These are phyloP conservation scores for Rhizomucor miehei DNA, from an alignment of 371 early-diverging fungal species.

Conservation along the genomic window DNA sequence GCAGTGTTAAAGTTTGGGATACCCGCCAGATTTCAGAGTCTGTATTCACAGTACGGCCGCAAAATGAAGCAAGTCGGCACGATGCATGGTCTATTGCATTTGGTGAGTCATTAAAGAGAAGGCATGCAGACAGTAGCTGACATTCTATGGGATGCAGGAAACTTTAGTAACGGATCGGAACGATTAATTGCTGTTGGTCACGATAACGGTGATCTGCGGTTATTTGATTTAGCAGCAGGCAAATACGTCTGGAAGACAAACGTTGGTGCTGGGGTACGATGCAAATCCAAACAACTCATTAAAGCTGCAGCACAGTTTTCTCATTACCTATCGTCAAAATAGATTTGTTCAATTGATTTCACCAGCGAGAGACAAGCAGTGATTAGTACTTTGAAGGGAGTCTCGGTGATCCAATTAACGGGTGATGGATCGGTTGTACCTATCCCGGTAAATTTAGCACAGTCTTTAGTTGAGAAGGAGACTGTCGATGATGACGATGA, in stretches of 20 bases:
- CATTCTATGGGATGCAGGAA: background rate
- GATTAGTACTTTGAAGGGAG: slow-evolving; percentile 53
- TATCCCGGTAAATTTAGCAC: slow-evolving; percentile 25
- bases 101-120: slow-evolving; percentile 40
- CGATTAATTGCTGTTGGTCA: slow-evolving; percentile 65
- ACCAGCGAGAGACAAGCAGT: slow-evolving; percentile 44
- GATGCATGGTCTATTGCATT: slow-evolving; percentile 83
- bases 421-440: slow-evolving; percentile 8
- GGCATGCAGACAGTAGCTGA: too few relatives aligned
- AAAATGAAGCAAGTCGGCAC: slow-evolving; percentile 33
- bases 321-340: background rate
- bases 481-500: background rate
- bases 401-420: slow-evolving; percentile 25
- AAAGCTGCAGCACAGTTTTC: too few relatives aligned
- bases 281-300: too few relatives aligned
- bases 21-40: slow-evolving; percentile 59
- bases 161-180: slow-evolving; percentile 4
- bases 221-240: slow-evolving; percentile 65
- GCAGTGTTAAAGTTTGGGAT: slow-evolving; percentile 81
- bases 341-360: slow-evolving; percentile 66
- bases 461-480: background rate
- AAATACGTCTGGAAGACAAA: slow-evolving; percentile 72
- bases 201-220: slow-evolving; percentile 77
- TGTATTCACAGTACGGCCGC: slow-evolving; percentile 61
- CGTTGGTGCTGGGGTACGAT: slow-evolving; percentile 65